A percentile compares a stretch with the other conserved stretches of the same genome.
phyloP scores from a whole-genome alignment of 2,329 filamentous ascomycete species.

The Trichophyton schoenleinii region DNA sequence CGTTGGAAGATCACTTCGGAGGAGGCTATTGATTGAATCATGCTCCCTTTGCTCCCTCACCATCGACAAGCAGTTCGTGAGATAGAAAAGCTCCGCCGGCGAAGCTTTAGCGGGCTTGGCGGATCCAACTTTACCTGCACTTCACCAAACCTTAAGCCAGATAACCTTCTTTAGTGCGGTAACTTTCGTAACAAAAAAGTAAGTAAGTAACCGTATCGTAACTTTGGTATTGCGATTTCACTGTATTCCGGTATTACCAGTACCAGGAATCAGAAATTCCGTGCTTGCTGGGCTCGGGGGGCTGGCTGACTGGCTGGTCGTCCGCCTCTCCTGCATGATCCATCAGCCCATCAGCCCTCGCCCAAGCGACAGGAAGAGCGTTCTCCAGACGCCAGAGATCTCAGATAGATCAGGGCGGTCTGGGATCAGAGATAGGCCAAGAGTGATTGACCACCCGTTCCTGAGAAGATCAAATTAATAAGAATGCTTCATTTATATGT shows the following conservation, averaged over 20 bases:
- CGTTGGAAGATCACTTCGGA: conserved; percentile 1
- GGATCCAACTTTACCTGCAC: conserved; percentile 1
- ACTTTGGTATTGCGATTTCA: neutral
- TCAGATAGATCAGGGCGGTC: neutral
- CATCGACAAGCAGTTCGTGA: neutral
- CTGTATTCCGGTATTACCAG: neutral
- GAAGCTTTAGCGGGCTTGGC: neutral
- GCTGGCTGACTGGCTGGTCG: neutral
- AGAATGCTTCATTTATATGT: neutral
- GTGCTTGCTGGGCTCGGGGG: too few relatives aligned
- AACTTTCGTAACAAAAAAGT: too few relatives aligned
- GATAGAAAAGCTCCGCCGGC: conserved; percentile 1
- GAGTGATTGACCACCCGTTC: neutral
- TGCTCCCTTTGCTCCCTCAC: neutral
- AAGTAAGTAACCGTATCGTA: neutral
- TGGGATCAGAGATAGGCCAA: neutral
- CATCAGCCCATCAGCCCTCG: too few relatives aligned
- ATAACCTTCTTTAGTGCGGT: neutral
- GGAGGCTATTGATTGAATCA: conserved; percentile 3
- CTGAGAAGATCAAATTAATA: neutral
- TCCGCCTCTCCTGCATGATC: neutral
- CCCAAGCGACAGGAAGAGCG: neutral
- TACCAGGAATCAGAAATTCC: too few relatives aligned
- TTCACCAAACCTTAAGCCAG: conserved; percentile 1
- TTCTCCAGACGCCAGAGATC: neutral